Evolutionary conservation across 805 yeast genomes (phyloP), one percentile per base, ranked within the genome.

Genomic region (Saturnispora saitoi): DNA sequence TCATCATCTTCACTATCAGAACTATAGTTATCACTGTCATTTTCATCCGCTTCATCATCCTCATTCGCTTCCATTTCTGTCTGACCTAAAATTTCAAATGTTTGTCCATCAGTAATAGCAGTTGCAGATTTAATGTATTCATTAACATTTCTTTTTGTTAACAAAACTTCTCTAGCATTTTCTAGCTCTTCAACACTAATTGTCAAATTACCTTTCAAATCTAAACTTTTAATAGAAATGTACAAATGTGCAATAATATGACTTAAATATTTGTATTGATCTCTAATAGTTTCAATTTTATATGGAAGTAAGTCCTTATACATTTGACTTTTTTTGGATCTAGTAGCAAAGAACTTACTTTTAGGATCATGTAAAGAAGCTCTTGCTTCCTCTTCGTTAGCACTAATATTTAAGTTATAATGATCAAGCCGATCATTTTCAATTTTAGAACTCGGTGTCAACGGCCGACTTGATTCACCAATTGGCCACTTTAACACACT

Each of bases 231-330:
- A 42, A 86, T 75, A 9, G 96, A 88, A 48, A 86, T 78, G 62
- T 86, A 86, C 17, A 93, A 64, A 63, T 86, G 88, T 2, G 83
- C 75, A 30, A 90, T 73, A n/a, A 91, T 84, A 58, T 84, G 93
- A 40, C 86, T 74, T 36, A 91, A 68, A 56, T 88, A 89, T 47
- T 72, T 75, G 15, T 86, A 83, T 50, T 81, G 84, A 49, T 85
- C 95, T 31, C 67, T 67, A 14, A 79, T 80, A 1, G 78, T 57
- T 62, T 88, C 97, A 0, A 83, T 76, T 39, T 71, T 67, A 63
- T 90, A 93, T 0, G 98, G 98, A 26, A 91, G 47, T 8, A 59
- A 39, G 3, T 51, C 51, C 30, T 58, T 58, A n/a, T 61, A 55
- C 19, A 40, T 41, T 19, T 56, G 54, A 12, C 60, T 48, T 34